Evolutionary conservation across 306 rosid species (phyloP), one percentile per base, ranked within the genome.

Genomic region (Alnus rubra): DNA sequence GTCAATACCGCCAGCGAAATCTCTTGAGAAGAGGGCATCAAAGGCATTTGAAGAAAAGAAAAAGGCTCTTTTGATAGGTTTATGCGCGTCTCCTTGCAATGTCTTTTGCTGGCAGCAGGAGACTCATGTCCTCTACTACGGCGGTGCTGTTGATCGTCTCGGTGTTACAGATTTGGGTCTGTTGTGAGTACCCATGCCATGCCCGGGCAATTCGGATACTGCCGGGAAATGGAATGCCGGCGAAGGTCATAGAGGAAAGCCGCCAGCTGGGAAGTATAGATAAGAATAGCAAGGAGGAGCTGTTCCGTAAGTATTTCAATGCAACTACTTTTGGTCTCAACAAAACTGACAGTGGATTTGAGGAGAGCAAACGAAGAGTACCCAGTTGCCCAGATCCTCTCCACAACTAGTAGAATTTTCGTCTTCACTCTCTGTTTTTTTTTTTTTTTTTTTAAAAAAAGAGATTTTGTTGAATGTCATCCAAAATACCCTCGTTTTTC

Each of bases 361-460:
- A 79, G 60, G 92, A 91, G 6, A 86, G 45, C 79, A 92, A 95
- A 85, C 83, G 98, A 86, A 87, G 76, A 82, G 91, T 95, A 16
- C 98, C 98, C 80, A 95, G 92, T 68, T 95, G 98, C 85, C 98
- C 98, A 81, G 98, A 95, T 95, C 95, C 97, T 88, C 97, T 95
- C 80, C 98, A 95, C 86, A 95, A 95, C 92, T 88, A 86, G 89
- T 84, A 72, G 71, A 70, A 56, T 82, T 80, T 76, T 59, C 53
- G 54, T 80, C 68, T 18, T 73, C 6, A 5, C 6, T 5, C 6
- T 42, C 6, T 42, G 5, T 4, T 42, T 42, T 42, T 42, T 39
- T 4, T 42, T 5, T 42, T 45, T 47, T 23, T 9, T 54, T 2
- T 73, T 58, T 49, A 42, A 5, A 33, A 42, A 39, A 42, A 5